phyloP scores from a whole-genome alignment of 2,329 filamentous ascomycete species.

The Aureobasidium melanogenum region DNA sequence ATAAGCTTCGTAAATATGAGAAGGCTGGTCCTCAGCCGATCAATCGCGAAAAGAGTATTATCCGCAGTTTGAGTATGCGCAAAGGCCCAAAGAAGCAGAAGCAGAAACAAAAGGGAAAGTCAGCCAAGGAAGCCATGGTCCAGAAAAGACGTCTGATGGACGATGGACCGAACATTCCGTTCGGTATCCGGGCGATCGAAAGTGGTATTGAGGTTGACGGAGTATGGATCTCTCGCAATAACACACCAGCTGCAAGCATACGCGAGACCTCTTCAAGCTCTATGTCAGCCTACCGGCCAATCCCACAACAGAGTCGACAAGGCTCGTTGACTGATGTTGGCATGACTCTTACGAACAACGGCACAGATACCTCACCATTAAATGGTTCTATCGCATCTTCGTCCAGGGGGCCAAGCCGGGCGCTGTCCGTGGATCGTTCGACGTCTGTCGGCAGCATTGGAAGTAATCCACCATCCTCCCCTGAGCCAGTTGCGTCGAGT shows the following conservation, averaged over 20 bases:
- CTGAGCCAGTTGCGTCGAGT: constrained; percentile 5
- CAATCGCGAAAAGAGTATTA: constrained; percentile 15
- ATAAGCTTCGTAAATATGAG: constrained; percentile 25
- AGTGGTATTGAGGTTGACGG: constrained; percentile 76
- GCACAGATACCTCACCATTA: constrained; percentile 9
- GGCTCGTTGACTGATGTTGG: neutral
- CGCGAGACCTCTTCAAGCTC: constrained; percentile 16
- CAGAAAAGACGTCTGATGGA: constrained; percentile 27
- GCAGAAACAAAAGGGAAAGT: constrained; percentile 20
- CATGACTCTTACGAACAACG: constrained; percentile 2
- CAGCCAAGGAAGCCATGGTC: constrained; percentile 22
- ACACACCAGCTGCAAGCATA: constrained; percentile 30
- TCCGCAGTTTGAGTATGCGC: constrained; percentile 13
- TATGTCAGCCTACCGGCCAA: constrained; percentile 12
- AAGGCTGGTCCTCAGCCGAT: constrained; percentile 3
- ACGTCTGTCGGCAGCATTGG: neutral
- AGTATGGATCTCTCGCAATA: constrained; percentile 48
- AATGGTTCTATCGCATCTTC: neutral
- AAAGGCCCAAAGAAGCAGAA: constrained; percentile 26
- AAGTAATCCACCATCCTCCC: neutral
- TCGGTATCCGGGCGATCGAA: constrained; percentile 78
- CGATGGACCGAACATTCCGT: constrained; percentile 62
- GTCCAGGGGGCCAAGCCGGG: neutral
- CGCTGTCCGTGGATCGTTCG: constrained; percentile 8
- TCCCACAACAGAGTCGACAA: constrained; percentile 10